Evolutionary conservation across 1,284 basidiomycete genomes (phyloP).

Genomic region (Schizophyllum commune): DNA sequence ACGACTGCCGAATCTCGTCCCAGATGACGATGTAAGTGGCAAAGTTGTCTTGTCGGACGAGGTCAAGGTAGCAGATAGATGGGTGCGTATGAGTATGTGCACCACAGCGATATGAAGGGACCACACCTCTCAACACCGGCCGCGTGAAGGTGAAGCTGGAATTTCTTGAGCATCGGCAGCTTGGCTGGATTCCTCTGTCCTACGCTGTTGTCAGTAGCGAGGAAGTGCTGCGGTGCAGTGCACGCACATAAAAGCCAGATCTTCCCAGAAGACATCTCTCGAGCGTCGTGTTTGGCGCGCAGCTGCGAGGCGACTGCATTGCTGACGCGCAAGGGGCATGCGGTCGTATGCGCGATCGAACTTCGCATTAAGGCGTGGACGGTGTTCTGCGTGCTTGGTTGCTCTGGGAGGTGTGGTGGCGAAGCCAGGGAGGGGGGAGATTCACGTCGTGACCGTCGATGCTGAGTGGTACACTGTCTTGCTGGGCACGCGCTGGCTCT

Average conservation of each 20-base stretch:
- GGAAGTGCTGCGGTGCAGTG: background rate
- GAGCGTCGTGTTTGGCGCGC: constrained; percentile 34
- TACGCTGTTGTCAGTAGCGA: constrained; percentile 16
- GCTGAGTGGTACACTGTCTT: too few species aligned
- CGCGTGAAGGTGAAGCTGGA: constrained; percentile 50
- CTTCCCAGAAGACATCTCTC: constrained; percentile 33
- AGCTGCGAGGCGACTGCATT: constrained; percentile 47
- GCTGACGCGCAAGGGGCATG: constrained; percentile 38
- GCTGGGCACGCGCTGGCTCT: too few species aligned
- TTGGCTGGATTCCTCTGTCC: constrained; percentile 63
- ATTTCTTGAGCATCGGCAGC: constrained; percentile 59
- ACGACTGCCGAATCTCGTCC: background rate
- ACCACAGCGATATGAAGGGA: background rate
- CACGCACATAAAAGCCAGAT: constrained; percentile 47
- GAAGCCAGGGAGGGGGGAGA: too few species aligned
- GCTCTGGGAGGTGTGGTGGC: too few species aligned
- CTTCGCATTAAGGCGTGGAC: too few species aligned
- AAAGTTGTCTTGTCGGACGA: constrained; percentile 52
- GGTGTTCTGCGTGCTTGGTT: too few species aligned
- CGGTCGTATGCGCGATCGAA: too few species aligned
- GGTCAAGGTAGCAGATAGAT: constrained; percentile 53
- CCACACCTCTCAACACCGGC: constrained; percentile 41
- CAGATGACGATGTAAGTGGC: constrained; percentile 32
- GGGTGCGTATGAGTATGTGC: background rate
- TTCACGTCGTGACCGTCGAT: too few species aligned